phyloP scores from a whole-genome alignment of 176 grass and related monocot genomes.

The Phragmites australis region DNA sequence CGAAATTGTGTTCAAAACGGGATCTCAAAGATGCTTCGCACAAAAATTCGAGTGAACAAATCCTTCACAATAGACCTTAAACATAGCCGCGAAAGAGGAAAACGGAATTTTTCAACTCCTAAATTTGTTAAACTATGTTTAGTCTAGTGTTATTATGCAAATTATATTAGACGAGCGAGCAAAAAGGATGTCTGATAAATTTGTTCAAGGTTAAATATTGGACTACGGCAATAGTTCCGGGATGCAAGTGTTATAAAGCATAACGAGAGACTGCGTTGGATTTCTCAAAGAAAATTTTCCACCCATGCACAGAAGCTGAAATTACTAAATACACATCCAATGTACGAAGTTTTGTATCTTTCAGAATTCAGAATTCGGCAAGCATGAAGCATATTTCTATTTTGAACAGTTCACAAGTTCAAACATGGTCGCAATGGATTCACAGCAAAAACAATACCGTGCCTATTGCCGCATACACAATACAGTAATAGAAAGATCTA shows the following conservation, averaged over 20 bases:
- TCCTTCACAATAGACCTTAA: neutral
- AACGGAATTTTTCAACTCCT: too few relatives aligned
- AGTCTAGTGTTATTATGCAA: too few relatives aligned
- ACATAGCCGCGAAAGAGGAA: too few relatives aligned
- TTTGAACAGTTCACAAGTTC: neutral
- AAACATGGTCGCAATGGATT: slow-evolving; percentile 32
- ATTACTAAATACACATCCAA: neutral
- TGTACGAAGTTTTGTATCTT: rapidly evolving
- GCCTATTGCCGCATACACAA: slow-evolving; percentile 28
- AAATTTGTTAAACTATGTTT: too few relatives aligned
- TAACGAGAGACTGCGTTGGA: too few relatives aligned
- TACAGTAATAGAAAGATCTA: slow-evolving; percentile 46
- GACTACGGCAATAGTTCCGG: too few relatives aligned
- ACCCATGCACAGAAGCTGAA: neutral
- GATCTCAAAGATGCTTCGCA: neutral
- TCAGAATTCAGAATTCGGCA: neutral
- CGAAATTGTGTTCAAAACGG: neutral
- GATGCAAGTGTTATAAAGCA: too few relatives aligned
- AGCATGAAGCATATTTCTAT: slow-evolving; percentile 36
- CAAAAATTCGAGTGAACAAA: neutral
- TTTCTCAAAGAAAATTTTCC: neutral
- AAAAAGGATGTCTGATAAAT: too few relatives aligned
- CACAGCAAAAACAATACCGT: slow-evolving; percentile 30
- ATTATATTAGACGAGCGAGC: too few relatives aligned
- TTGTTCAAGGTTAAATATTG: too few relatives aligned